Evolutionary conservation across 148 eudicot species (phyloP), one percentile per base, ranked within the genome.

Genomic region (Beta vulgaris): DNA sequence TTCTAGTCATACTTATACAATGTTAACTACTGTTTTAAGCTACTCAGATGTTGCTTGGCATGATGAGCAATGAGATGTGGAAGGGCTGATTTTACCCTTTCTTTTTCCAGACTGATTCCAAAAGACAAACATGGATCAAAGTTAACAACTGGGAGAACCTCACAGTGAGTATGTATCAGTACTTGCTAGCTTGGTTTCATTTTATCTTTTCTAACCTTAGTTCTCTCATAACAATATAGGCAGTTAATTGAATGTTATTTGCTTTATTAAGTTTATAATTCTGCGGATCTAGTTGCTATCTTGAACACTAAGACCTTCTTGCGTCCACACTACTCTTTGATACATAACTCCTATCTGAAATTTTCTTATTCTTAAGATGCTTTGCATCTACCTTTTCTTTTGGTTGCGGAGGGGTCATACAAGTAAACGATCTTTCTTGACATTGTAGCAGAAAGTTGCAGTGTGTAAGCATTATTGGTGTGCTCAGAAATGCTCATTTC

Each of bases 101-200:
- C 28, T 37, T 62, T 54, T 82, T 83, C 78, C 91, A 94, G 98
- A 80, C 74, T 75, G 87, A 80, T 70, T 79, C 92, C 49, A 72
- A 78, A 51, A 81, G 70, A 79, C 80, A 80, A 73, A 83, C 81
- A 72, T 95, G 99, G 99, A 74, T 88, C 75, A 95, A 79, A 86
- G 97, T 95, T 72, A 78, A 82, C 68, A 77, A 71, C 78, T 95
- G 97, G 97, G 97, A 90, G 73, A 85, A 82, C 73, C 81, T 95
- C 74, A 87, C 82, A 63, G 78, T 83, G 49, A 84, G 99, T 95
- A 92, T 42, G 90, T 84, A 74, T 29, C 65, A 29, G 15, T 72
- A 18, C 61, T 40, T 76, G 61, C 48, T 70, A 32, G 37, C 69
- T 80, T 29, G 54, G 55, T 42, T 55, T 43, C 28, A 62, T 39